Conservation (phyloP, 306 rosid genomes). For the Citrullus mucosospermus region DNA sequence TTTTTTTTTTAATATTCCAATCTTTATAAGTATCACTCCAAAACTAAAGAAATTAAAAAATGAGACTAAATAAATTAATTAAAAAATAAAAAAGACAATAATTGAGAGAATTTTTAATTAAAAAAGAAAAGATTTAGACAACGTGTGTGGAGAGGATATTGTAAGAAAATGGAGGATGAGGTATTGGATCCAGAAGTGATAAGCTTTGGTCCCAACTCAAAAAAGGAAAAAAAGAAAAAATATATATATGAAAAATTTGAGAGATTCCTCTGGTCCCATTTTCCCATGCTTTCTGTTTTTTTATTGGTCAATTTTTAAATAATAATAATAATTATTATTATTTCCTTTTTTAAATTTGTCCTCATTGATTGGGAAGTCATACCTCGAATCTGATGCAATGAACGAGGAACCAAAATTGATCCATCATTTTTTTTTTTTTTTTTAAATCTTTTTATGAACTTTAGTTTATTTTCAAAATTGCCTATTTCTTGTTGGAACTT, state of each 20-base stretch:
- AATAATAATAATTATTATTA: background rate
- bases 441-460: background rate
- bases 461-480: background rate
- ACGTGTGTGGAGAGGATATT: conserved; percentile 5
- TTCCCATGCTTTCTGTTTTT: conserved; percentile 1
- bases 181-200: conserved; percentile 5
- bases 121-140: background rate
- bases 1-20: background rate
- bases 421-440: background rate
- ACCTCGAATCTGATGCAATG: conserved; percentile 13
- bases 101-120: background rate
- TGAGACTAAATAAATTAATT: too few relatives aligned
- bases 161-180: conserved; percentile 3
- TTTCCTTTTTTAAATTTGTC: background rate
- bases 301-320: background rate
- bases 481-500: conserved; percentile 4
- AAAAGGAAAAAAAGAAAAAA: background rate
- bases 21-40: background rate
- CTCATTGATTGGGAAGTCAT: conserved; percentile 7
- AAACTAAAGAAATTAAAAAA: too few relatives aligned
- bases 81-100: background rate
- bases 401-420: conserved; percentile 4
- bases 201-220: background rate
- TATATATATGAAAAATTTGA: background rate
- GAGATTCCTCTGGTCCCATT: conserved; percentile 9